Base-by-base conservation (phyloP, 2,329 filamentous ascomycete species). In the Fusarium armeniacum region DNA sequence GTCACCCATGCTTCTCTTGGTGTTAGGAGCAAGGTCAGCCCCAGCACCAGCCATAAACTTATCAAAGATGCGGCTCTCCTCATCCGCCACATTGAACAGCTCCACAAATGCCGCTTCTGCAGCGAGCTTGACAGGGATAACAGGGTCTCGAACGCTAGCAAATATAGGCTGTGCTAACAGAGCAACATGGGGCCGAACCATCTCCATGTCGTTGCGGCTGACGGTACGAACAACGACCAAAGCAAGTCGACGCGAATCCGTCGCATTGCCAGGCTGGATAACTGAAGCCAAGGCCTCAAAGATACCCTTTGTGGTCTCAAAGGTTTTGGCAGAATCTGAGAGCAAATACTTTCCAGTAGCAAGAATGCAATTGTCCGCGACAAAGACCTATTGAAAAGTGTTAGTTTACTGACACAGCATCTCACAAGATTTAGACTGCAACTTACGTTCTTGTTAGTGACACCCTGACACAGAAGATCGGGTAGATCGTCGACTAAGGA, bases 51-150 rank as follows among this genome's bases (percentile, higher is more conserved):
- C 84, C 83, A 98, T 90, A 81, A 94, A 98, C 81, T 94, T 94
- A 74, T 98, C 94, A 78, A 98, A 98, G 22, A 98, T 89, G 67
- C 88, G 90, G 62, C 85, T 86, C 77, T 98, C 96, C 68, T 94
- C 91, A 45, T 97, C 93, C 2, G 94, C 93, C 2, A 98, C 94
- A 44, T 89, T 90, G 83, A 99, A 98, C 6, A 98, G 85, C 51
- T 93, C 89, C 58, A 99, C 87, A 80, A 99, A 98, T 1, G 95
- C 94, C 15, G 94, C 95, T 81, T 99, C 96, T 3, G 96, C 95
- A 0, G 95, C 91, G 30, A 99, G 86, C 81, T 99, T 99, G 77
- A 99, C 91, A 1, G 97, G 97, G 67, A 99, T 98, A 8, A 98
- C 90, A 12, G 90, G 85, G 78, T 99, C 96, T 62, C 97, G 90